Percentiles rank a stretch among this genome's conserved stretches.
These are phyloP conservation scores for Solanum medicagineum DNA, from an alignment of 257 asterid species.

Conservation along the genomic window DNA sequence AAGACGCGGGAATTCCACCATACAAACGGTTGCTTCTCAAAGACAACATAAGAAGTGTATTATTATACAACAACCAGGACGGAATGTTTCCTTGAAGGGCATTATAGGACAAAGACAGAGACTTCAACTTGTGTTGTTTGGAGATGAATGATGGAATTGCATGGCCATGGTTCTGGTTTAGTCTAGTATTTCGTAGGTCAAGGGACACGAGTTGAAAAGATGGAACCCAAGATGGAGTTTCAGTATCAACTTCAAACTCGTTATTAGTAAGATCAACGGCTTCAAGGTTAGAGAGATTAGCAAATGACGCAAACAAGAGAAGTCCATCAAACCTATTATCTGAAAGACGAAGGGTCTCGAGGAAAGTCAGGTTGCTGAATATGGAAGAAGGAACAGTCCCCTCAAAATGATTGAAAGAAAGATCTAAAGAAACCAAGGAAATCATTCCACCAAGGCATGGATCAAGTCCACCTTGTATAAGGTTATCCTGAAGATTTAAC, in stretches of 20 bases:
- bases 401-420: constrained; percentile 1
- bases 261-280: neutral
- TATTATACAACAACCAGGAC: neutral
- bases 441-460: constrained; percentile 2
- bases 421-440: constrained; percentile 4
- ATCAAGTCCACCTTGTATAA: constrained; percentile 7
- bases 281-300: constrained; percentile 2
- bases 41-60: neutral
- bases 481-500: constrained; percentile 2
- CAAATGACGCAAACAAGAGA: neutral
- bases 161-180: neutral
- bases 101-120: neutral
- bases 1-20: neutral
- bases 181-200: neutral
- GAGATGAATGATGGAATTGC: neutral
- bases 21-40: neutral
- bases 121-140: neutral
- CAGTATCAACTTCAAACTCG: neutral
- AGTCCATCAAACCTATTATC: constrained; percentile 1
- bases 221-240: constrained; percentile 2
- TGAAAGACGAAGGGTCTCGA: constrained; percentile 1
- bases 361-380: constrained; percentile 4
- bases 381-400: neutral
- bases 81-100: neutral
- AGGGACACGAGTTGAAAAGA: constrained; percentile 4